A percentile compares a stretch with the other conserved stretches of the same genome.
Conservation (phyloP, 202 grass and related monocot genomes). For the Musa balbisiana region DNA sequence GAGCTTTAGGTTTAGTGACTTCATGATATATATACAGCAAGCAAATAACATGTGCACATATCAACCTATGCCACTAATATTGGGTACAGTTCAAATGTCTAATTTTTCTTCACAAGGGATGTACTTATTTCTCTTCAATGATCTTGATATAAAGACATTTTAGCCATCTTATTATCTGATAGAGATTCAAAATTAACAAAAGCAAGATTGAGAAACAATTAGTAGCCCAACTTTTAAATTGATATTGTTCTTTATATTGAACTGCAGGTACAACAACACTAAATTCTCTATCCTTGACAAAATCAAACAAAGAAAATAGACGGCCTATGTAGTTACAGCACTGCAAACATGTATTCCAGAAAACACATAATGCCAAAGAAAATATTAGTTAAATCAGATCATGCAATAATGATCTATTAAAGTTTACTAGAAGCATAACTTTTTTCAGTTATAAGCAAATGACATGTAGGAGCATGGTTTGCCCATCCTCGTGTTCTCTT, state of each 20-base stretch:
- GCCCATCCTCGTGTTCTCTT: too few relatives aligned
- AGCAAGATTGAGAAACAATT: background rate
- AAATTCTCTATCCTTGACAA: background rate
- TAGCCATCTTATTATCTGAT: too few relatives aligned
- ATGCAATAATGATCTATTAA: background rate
- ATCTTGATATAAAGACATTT: too few relatives aligned
- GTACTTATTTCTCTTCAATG: too few relatives aligned
- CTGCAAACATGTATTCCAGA: background rate
- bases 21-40: background rate
- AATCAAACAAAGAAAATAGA: background rate
- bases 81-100: too few relatives aligned
- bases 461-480: too few relatives aligned
- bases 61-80: too few relatives aligned
- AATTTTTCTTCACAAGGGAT: background rate
- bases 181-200: background rate
- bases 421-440: background rate
- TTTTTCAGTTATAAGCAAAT: too few relatives aligned
- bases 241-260: background rate
- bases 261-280: background rate
- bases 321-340: background rate
- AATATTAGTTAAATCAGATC: background rate
- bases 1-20: background rate
- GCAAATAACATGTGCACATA: background rate
- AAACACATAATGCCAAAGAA: background rate
- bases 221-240: background rate